Percentiles rank a stretch among this genome's conserved stretches.
Conservation (phyloP, 1,284 basidiomycete species). For the Porodaedalea pini region DNA sequence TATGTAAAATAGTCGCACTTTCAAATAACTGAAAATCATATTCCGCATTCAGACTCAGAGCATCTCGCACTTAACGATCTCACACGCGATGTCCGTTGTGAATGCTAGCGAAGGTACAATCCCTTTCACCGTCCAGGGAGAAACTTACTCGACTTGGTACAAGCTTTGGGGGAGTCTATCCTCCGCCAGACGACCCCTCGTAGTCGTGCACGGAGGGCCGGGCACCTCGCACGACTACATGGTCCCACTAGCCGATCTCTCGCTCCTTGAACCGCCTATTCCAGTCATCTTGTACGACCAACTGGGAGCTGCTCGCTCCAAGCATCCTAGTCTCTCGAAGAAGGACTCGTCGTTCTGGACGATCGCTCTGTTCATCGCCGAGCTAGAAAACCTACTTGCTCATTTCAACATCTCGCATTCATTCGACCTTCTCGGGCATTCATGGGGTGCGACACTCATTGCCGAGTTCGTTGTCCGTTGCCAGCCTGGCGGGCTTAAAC, state of each 20-base stretch:
- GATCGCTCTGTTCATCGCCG: slow-evolving; percentile 44
- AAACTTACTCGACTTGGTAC: slow-evolving; percentile 27
- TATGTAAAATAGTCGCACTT: too few relatives aligned
- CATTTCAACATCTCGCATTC: slow-evolving; percentile 35
- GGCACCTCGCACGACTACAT: slow-evolving; percentile 43
- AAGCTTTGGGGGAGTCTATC: slow-evolving; percentile 29
- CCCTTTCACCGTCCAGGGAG: not conserved
- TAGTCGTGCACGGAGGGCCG: slow-evolving; percentile 42
- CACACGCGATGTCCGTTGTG: not conserved
- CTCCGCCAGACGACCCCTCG: slow-evolving; percentile 31
- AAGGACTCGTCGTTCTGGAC: slow-evolving; percentile 43
- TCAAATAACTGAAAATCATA: too few relatives aligned
- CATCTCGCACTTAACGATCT: too few relatives aligned
- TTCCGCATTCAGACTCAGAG: too few relatives aligned
- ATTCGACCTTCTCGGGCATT: slow-evolving; percentile 47
- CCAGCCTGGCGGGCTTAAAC: slow-evolving; percentile 26
- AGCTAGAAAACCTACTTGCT: slow-evolving; percentile 43
- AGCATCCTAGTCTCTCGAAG: slow-evolving; percentile 34
- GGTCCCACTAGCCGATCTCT: slow-evolving; percentile 35
- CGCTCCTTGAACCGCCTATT: slow-evolving; percentile 2
- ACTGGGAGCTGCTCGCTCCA: slow-evolving; percentile 44
- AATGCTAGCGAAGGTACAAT: not conserved
- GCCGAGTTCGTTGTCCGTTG: slow-evolving; percentile 28
- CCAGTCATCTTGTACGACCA: slow-evolving; percentile 52
- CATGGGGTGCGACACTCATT: slow-evolving; percentile 52